Percentiles rank a stretch among this genome's conserved stretches.
Conservation (phyloP, 441 rosid species). For the Brassica hybrid region DNA sequence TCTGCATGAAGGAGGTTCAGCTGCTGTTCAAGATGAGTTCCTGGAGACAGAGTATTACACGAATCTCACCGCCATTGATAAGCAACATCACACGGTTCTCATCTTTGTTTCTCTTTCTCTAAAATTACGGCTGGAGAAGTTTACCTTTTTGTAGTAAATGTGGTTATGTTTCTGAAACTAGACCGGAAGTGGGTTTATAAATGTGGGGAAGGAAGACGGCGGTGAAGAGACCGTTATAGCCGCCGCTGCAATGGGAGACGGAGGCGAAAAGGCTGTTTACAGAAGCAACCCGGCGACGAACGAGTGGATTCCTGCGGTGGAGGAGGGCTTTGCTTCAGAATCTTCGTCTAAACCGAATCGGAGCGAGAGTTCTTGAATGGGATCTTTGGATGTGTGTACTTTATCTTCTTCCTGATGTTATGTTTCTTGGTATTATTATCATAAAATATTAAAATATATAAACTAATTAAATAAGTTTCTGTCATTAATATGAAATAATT, state of each 20-base stretch:
- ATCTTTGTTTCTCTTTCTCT: not conserved
- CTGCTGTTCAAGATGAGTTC: slow-evolving; percentile 53
- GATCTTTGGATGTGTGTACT: not conserved
- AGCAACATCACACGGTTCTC: slow-evolving; percentile 69
- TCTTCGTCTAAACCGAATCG: slow-evolving; percentile 57
- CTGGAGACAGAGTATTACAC: slow-evolving; percentile 66
- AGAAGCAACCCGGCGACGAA: slow-evolving; percentile 73
- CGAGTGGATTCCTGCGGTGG: slow-evolving; percentile 62
- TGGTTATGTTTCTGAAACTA: slow-evolving; percentile 32
- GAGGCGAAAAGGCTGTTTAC: slow-evolving; percentile 39
- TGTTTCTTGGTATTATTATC: slow-evolving; percentile 27
- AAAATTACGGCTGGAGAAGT: not conserved
- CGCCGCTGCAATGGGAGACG: slow-evolving; percentile 15
- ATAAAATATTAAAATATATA: not conserved
- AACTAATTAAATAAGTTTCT: not conserved
- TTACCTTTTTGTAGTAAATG: not conserved
- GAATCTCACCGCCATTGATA: slow-evolving; percentile 59
- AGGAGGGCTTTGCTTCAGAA: slow-evolving; percentile 41
- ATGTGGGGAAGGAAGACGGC: slow-evolving; percentile 44
- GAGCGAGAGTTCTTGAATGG: slow-evolving; percentile 58
- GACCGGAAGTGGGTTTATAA: slow-evolving; percentile 80
- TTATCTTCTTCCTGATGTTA: slow-evolving; percentile 24
- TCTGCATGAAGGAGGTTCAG: slow-evolving; percentile 34
- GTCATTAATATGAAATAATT: not conserved
- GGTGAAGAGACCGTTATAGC: slow-evolving; percentile 24